Conservation (phyloP, 73 alveolate genomes). For the Tetrahymena borealis region DNA sequence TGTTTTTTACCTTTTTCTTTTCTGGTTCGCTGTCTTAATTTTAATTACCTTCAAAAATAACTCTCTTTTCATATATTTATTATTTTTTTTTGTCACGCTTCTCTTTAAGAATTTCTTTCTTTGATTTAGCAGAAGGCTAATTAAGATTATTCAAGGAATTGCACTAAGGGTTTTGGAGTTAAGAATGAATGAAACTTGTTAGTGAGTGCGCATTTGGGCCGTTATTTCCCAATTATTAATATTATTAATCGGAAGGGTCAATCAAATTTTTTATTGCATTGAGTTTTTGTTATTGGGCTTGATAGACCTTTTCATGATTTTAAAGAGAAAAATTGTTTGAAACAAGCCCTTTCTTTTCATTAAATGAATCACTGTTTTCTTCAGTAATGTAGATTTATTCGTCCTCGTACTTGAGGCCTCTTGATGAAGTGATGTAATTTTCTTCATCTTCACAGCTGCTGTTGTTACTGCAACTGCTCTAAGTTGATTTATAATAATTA, state of each 20-base stretch:
- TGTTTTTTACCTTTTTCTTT: background rate
- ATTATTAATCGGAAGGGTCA: background rate
- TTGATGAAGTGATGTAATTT: background rate
- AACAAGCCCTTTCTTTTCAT: background rate
- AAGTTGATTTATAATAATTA: background rate
- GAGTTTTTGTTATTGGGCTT: background rate
- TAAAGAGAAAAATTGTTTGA: background rate
- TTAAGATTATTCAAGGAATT: background rate
- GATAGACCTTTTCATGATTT: background rate
- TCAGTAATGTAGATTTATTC: background rate
- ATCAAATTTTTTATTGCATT: background rate
- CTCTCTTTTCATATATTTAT: background rate
- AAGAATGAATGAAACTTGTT: background rate
- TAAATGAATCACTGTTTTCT: background rate
- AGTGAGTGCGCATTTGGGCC: background rate
- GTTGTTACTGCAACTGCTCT: background rate
- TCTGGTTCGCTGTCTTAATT: background rate
- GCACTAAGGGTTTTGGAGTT: background rate
- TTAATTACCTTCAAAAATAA: background rate
- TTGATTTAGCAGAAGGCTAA: background rate
- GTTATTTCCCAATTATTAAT: background rate
- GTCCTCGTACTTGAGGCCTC: background rate
- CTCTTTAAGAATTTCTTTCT: background rate
- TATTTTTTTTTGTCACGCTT: background rate
- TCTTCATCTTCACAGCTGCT: background rate